Percentiles rank a stretch among this genome's conserved stretches.
These are phyloP conservation scores for Aureobasidium pullulans DNA, from an alignment of 2,329 filamentous ascomycete genomes.

Conservation along the genomic window DNA sequence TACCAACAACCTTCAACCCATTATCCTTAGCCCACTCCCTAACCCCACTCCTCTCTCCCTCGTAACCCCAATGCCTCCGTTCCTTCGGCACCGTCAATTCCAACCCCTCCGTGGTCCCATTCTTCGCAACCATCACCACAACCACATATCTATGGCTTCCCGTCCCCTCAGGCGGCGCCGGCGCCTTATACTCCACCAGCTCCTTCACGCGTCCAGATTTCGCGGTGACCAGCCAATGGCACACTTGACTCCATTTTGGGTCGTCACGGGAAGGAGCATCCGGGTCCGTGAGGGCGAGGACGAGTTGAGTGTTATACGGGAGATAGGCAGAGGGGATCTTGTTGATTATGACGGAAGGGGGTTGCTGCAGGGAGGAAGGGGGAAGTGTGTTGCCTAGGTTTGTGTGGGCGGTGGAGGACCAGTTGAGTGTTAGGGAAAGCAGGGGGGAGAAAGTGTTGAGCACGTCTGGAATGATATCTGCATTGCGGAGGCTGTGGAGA, in stretches of 20 bases:
- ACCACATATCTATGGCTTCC: conserved; percentile 53
- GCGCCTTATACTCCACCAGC: conserved; percentile 45
- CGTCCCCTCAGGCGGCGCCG: conserved; percentile 48
- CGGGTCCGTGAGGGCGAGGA: conserved; percentile 49
- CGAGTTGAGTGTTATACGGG: conserved; percentile 22
- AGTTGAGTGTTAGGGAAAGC: conserved; percentile 43
- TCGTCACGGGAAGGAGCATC: conserved; percentile 49
- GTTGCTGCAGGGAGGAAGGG: conserved; percentile 34
- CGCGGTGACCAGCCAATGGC: conserved; percentile 46
- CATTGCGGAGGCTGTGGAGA: not conserved
- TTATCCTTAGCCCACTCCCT: conserved; percentile 45
- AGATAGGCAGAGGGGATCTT: not conserved
- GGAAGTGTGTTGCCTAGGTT: conserved; percentile 49
- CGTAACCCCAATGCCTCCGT: conserved; percentile 51
- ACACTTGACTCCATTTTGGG: conserved; percentile 51
- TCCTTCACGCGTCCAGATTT: conserved; percentile 28
- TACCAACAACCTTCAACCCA: conserved; percentile 40
- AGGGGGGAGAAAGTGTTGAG: conserved; percentile 53
- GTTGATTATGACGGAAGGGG: conserved; percentile 33
- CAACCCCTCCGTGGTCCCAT: conserved; percentile 35
- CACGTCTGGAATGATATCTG: conserved; percentile 35
- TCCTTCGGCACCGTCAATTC: conserved; percentile 40
- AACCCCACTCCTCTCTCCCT: conserved; percentile 42
- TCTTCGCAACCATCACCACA: conserved; percentile 40
- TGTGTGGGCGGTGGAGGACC: conserved; percentile 38